Base-by-base conservation (phyloP, 2,329 filamentous ascomycete species). In the Albophoma yamanashiensis region DNA sequence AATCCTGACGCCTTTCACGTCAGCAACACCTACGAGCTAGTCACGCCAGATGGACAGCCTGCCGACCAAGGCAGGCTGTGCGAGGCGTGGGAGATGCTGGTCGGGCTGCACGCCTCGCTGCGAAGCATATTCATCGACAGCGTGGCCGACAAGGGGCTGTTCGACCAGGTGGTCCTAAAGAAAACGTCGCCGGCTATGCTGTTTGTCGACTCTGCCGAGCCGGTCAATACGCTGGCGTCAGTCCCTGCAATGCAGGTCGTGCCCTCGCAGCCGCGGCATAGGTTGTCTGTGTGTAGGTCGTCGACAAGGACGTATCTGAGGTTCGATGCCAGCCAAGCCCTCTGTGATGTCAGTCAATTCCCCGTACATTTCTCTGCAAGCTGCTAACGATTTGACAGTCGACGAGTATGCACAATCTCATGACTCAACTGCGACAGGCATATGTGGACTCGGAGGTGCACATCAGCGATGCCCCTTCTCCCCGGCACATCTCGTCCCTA, bases 91-190 rank as follows among this genome's bases (percentile, higher is more conserved):
- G 73, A 79, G 60, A 73, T 74, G 39, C 76, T 82, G 0, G 76
- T 78, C 0, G 67, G 73, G n/a, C 73, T 72, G 56, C 77, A 82
- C 56, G 67, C 76, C 0, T 73, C 78, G 1, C 64, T 83, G 47
- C 69, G 80, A 47, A 82, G 80, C 3, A 71, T 82, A 22, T 83
- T 83, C 60, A 77, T 76, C 52, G 79, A 81, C 55, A 80, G 79
- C 40, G 71, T 80, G 15, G 76, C 78, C 14, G 73, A 76, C 43
- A 73, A 77, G 7, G 78, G 78, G 0, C 68, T 82, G 0, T 82
- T 78, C 60, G 79, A 82, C 60, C 78, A 78, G 64, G 73, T 82
- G 14, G 69, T 83, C 7, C 67, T 83, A 2, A 74, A 74, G 11
- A 75, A 73, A 55, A 72, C 74, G 20, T 81, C 79, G 0, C 79